Evolutionary conservation across 495 filamentous ascomycete species (phyloP).

Genomic region (Melanomma pulvis-pyrius): DNA sequence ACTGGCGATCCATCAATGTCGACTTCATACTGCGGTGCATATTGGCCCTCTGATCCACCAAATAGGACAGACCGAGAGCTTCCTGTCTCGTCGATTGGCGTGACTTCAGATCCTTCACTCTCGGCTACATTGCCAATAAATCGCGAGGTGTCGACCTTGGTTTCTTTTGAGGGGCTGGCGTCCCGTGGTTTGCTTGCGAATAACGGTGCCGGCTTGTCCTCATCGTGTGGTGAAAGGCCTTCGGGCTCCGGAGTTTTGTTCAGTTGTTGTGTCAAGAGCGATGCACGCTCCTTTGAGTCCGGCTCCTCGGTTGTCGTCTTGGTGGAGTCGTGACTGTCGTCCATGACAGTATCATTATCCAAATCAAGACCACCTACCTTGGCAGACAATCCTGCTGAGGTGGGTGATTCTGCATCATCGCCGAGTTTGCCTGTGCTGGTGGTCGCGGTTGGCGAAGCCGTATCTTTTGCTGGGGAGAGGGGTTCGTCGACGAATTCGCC

Average conservation of each 20-base stretch:
- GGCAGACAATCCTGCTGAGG: conserved; percentile 54
- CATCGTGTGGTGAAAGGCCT: conserved; percentile 57
- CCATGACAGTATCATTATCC: conserved; percentile 51
- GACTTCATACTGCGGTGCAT: conserved; percentile 55
- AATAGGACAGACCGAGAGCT: conserved; percentile 35
- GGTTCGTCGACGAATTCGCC: conserved; percentile 75
- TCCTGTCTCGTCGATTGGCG: conserved; percentile 36
- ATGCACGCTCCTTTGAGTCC: conserved; percentile 24
- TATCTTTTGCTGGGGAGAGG: conserved; percentile 57
- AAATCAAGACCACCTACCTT: conserved; percentile 57
- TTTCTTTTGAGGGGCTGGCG: conserved; percentile 1
- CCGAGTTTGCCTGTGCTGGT: conserved; percentile 41
- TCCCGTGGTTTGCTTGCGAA: conserved; percentile 50
- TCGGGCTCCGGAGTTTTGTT: conserved; percentile 32
- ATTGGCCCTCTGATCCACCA: conserved; percentile 27
- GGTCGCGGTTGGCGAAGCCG: conserved; percentile 11
- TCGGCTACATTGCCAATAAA: conserved; percentile 26
- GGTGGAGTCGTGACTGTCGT: conserved; percentile 9
- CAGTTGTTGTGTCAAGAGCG: conserved; percentile 37
- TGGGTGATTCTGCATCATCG: conserved; percentile 52
- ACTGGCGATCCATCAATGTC: conserved; percentile 77
- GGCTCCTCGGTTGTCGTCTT: not conserved
- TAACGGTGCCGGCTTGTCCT: conserved; percentile 70
- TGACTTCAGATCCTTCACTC: conserved; percentile 37
- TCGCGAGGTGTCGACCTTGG: conserved; percentile 18